Base-by-base conservation (phyloP, 2,329 filamentous ascomycete genomes). In the Chrysosphaeria jannelii region DNA sequence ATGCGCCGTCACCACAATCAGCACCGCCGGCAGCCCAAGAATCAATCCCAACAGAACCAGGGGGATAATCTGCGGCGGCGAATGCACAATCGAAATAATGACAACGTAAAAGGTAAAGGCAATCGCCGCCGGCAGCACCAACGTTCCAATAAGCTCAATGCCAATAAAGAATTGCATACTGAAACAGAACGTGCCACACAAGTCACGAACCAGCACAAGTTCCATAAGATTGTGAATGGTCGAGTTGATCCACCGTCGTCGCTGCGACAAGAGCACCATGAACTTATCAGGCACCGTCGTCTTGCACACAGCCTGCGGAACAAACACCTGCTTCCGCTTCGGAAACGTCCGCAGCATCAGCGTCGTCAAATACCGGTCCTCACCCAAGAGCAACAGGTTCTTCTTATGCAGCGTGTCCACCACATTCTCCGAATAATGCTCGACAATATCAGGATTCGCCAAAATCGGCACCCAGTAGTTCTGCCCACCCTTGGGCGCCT, bases 381-480 rank as follows among this genome's bases (percentile, higher is more conserved):
- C 79, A 37, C 79, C 79, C 3, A 91, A 59, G 16, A 90, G 55
- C 24, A 91, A 57, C 43, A 91, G 44, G 39, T 91, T 91, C 64
- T 91, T 91, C 56, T 85, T 88, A 54, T 97, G 85, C 33, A 97
- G 52, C 10, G 85, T 97, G 42, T 97, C 85, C 20, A 97, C 85
- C 25, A 97, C 79, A 36, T 97, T 97, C 46, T 97, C 85, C 1
- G 85, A 93, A 46, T 97, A 97, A 47, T 97, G 85, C 48, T 97
- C 85, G 22, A 97, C 88, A 20, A 97, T 74, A 39, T 97, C 88
- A 3, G 88, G 88, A 43, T 97, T 97, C 35, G 85, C 85, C 32
- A 97, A 59, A 37, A 97, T 93, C 6, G 85, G 85, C 13, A 97
- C 85, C 85, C 85, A 97, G 50, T 93, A 97, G 51, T 97, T 93